A percentile compares a stretch with the other conserved stretches of the same genome.
phyloP scores from a whole-genome alignment of 768 basidiomycete species.

The Hirschioporus abietinus region DNA sequence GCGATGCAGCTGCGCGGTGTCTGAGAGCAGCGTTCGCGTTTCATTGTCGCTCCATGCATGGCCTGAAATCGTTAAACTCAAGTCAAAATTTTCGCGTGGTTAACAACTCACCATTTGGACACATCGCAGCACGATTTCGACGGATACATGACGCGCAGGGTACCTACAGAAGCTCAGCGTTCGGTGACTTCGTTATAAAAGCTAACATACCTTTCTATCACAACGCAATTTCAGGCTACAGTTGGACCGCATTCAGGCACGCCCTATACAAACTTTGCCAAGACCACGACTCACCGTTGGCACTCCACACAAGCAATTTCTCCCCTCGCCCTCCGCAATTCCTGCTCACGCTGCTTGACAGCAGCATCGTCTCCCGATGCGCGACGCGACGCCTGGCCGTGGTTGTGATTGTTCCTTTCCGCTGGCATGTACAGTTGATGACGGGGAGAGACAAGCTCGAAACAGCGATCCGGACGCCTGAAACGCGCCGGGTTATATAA shows the following conservation, averaged over 20 bases:
- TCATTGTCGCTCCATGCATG: conserved; percentile 48
- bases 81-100: conserved; percentile 13
- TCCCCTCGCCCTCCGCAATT: background rate
- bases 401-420: background rate
- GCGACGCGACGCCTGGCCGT: background rate
- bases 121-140: conserved; percentile 60
- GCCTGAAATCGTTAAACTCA: conserved; percentile 23
- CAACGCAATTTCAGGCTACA: conserved; percentile 8
- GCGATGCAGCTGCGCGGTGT: conserved; percentile 60
- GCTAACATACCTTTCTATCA: conserved; percentile 25
- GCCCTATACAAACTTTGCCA: background rate
- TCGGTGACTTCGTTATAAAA: background rate
- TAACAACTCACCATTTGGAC: conserved; percentile 44
- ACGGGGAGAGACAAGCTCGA: background rate
- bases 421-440: background rate
- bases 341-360: background rate
- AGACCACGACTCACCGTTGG: conserved; percentile 5
- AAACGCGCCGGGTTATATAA: background rate
- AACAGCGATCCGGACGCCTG: background rate
- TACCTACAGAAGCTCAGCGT: conserved; percentile 13
- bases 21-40: conserved; percentile 59
- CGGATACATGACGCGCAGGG: conserved; percentile 48
- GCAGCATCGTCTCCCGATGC: background rate
- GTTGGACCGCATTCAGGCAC: conserved; percentile 9
- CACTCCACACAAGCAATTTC: conserved; percentile 11